These are phyloP conservation scores for Tulasnella sp. DNA, from an alignment of 768 basidiomycete species.

Conservation along the genomic window DNA sequence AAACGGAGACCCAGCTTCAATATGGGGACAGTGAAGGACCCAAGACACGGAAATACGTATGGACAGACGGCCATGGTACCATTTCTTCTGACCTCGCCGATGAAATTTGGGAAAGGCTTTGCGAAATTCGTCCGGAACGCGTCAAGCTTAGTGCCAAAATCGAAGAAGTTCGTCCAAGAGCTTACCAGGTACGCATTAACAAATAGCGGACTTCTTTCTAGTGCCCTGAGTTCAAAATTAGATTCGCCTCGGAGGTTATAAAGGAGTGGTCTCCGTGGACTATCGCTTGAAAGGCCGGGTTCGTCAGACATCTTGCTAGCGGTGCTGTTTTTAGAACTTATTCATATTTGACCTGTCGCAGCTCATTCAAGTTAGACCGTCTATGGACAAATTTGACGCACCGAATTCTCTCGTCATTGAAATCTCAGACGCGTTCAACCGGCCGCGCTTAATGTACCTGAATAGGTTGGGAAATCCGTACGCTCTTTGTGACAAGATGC, in stretches of 20 bases:
- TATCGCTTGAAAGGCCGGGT: slow-evolving; percentile 46
- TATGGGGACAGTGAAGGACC: not conserved
- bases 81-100: slow-evolving; percentile 64
- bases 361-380: slow-evolving; percentile 68
- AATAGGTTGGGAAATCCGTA: slow-evolving; percentile 59
- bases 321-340: not conserved
- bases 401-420: slow-evolving; percentile 59
- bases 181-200: not conserved
- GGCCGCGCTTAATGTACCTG: slow-evolving; percentile 65
- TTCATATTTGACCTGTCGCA: too few species aligned
- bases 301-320: not conserved
- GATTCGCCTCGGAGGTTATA: slow-evolving; percentile 84
- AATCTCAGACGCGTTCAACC: slow-evolving; percentile 65
- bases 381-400: slow-evolving; percentile 76
- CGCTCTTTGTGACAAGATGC: not conserved
- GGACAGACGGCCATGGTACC: slow-evolving; percentile 82
- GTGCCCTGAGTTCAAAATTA: not conserved
- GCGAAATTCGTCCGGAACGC: slow-evolving; percentile 23
- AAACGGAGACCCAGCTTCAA: slow-evolving; percentile 34
- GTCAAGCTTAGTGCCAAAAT: slow-evolving; percentile 39
- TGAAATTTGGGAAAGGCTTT: slow-evolving; percentile 57
- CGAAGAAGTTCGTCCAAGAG: slow-evolving; percentile 53
- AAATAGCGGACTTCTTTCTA: not conserved
- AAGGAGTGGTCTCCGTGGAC: slow-evolving; percentile 79
- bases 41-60: slow-evolving; percentile 41